Evolutionary conservation across 2,329 filamentous ascomycete genomes (phyloP), one percentile per base, ranked within the genome.

Genomic region (Scedosporium minutisporum): DNA sequence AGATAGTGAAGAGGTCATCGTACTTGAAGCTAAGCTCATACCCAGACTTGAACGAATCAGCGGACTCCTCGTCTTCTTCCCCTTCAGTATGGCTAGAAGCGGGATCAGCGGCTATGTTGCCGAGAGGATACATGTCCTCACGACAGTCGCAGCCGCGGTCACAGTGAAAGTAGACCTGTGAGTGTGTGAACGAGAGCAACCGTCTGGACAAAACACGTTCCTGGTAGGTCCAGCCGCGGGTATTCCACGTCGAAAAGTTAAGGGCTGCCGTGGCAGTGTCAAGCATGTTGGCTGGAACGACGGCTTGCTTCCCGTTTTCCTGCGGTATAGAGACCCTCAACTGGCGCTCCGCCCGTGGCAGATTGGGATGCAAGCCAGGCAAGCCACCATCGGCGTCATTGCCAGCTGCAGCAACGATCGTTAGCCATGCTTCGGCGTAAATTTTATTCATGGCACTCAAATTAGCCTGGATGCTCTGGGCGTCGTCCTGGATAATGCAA

Each of bases 401-500:
- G 10, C 57, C 57, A 16, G 29, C 57, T 5, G 57, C 57, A 29
- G 57, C 57, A 14, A 78, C 70, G 6, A 81, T 73, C 23, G 75
- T 78, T 18, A 80, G 70, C 61, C 76, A 76, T 18, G 78, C 74
- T 60, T 76, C 75, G 25, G 74, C 68, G 66, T 78, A 80, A 46
- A 80, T 70, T 58, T 71, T 74, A 16, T 76, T 76, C 78, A 81
- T 80, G 62, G 76, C 70, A 41, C 69, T 68, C 53, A 77, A 68
- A 60, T 79, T 73, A 14, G 70, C 69, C 38, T 73, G 71, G 66
- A 72, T 72, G 62, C 76, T 72, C 27, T 68, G 68, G 4, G 68
- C 66, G 61, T 78, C 74, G 63, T 78, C 76, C 65, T 80, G 78
- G 3, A 77, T 71, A 60, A 78, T 77, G 61, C 77, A 78, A 46